phyloP scores from a whole-genome alignment of 2,329 filamentous ascomycete species.

The Claviceps sorghi region DNA sequence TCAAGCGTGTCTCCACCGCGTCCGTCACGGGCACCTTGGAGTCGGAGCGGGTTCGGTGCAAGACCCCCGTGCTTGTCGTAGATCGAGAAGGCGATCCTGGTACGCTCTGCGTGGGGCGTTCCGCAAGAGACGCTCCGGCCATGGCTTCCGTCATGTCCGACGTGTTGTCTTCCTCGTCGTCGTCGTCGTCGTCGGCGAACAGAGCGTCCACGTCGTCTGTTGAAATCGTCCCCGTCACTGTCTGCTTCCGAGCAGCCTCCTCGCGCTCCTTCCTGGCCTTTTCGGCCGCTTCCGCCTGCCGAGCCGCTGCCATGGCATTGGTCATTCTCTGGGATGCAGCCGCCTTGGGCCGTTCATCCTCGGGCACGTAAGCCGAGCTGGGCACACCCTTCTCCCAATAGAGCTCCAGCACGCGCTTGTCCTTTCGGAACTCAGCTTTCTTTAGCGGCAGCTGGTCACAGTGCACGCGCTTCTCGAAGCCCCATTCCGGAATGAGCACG shows the following conservation, averaged over 20 bases:
- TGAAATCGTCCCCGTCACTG: slow-evolving; percentile 86
- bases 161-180: slow-evolving; percentile 76
- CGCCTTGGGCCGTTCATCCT: slow-evolving; percentile 88
- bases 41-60: slow-evolving; percentile 84
- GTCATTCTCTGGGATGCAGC: slow-evolving; percentile 57
- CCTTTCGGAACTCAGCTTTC: slow-evolving; percentile 98
- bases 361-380: slow-evolving; percentile 87
- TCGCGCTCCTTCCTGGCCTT: slow-evolving; percentile 74
- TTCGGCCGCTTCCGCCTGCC: slow-evolving; percentile 69
- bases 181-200: slow-evolving; percentile 78
- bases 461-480: slow-evolving; percentile 98
- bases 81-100: slow-evolving; percentile 79
- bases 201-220: slow-evolving; percentile 89
- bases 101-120: slow-evolving; percentile 89
- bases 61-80: slow-evolving; percentile 47
- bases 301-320: slow-evolving; percentile 61
- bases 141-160: slow-evolving; percentile 84
- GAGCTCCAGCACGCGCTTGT: slow-evolving; percentile 81
- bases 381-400: slow-evolving; percentile 99
- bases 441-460: slow-evolving; percentile 95
- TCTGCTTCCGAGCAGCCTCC: slow-evolving; percentile 82
- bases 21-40: slow-evolving; percentile 72
- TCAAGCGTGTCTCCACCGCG: slow-evolving; percentile 63
- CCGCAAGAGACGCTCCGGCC: slow-evolving; percentile 75
- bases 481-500: slow-evolving; percentile 93